Conservation (phyloP, 2,329 filamentous ascomycete species). For the Ophiocordyceps sinensis region DNA sequence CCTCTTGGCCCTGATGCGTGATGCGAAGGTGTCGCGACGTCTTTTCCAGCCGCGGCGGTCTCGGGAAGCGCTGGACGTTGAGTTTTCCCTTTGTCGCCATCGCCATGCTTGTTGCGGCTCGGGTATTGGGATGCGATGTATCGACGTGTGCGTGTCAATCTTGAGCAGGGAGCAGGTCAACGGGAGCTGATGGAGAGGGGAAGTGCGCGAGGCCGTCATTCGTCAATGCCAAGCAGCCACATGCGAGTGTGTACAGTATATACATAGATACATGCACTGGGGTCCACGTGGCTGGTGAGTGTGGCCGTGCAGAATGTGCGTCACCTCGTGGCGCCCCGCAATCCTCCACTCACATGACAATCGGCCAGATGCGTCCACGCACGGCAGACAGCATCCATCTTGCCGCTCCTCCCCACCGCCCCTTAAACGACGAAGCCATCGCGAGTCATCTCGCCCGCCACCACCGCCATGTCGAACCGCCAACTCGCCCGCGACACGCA, state of each 20-base stretch:
- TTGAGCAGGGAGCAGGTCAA: no score
- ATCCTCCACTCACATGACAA: constrained; percentile 4
- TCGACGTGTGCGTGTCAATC: no score
- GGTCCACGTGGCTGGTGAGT: neutral
- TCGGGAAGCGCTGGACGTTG: constrained; percentile 43
- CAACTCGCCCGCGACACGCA: constrained; percentile 47
- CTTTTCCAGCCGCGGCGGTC: constrained; percentile 41
- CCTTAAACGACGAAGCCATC: no score
- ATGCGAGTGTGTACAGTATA: no score
- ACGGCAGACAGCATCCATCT: no score
- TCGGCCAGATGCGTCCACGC: neutral
- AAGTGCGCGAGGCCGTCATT: no score
- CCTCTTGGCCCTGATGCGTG: constrained; percentile 36
- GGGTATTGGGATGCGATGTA: no score
- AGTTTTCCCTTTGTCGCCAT: constrained; percentile 26
- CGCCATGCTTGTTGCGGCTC: constrained; percentile 13
- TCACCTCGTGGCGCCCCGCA: constrained; percentile 6
- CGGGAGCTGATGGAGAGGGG: no score
- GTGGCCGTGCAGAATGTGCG: constrained; percentile 4
- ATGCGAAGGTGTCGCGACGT: constrained; percentile 39
- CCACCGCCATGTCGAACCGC: constrained; percentile 36
- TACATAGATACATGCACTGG: no score
- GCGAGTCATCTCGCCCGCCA: no score
- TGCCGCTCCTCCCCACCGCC: no score
- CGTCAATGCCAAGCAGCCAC: no score